Conservation (phyloP, 75 land plant genomes). For the Pinus taeda region DNA sequence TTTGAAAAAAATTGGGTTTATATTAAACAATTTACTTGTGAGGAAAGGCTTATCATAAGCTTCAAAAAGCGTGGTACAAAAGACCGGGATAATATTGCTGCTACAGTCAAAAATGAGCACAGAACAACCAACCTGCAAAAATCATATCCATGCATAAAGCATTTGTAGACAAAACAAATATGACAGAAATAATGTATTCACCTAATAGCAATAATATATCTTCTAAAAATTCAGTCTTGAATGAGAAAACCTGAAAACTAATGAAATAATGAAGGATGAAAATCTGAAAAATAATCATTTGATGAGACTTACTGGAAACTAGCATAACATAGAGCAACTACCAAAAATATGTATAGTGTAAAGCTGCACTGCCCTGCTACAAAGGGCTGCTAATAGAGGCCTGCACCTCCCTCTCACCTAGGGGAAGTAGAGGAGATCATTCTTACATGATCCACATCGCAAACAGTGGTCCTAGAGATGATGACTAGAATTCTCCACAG, state of each 20-base stretch:
- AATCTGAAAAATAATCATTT: background rate
- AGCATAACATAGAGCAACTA: background rate
- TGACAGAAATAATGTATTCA: background rate
- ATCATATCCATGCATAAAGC: background rate
- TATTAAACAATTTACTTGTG: slow-evolving; percentile 59
- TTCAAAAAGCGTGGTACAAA: slow-evolving; percentile 83
- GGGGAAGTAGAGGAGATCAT: no score
- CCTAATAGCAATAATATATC: background rate
- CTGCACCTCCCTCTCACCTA: no score
- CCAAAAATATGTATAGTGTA: background rate
- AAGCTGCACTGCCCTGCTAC: background rate
- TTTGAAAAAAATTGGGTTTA: no score
- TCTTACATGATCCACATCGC: no score
- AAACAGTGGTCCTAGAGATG: no score
- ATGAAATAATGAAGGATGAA: background rate
- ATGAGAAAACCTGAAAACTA: background rate
- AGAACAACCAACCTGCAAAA: slow-evolving; percentile 67
- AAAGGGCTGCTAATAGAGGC: background rate
- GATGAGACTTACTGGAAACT: background rate
- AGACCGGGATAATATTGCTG: slow-evolving; percentile 71
- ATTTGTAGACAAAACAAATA: background rate
- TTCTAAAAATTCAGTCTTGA: background rate
- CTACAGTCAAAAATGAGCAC: slow-evolving; percentile 57
- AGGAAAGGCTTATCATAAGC: slow-evolving; percentile 90
- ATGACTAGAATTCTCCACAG: no score